Base-by-base conservation (phyloP, 148 eudicot species). In the Beta vulgaris region DNA sequence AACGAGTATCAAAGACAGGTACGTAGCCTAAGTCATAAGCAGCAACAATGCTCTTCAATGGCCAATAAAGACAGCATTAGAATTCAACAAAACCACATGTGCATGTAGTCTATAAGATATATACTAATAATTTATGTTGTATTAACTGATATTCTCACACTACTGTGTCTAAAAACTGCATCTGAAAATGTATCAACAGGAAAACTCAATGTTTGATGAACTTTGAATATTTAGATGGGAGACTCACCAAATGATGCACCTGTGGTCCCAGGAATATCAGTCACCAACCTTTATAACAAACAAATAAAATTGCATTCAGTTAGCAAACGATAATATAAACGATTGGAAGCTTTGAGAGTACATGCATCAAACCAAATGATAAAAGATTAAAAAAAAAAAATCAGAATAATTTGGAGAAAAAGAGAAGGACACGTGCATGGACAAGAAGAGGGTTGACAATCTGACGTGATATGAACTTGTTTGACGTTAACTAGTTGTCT, bases 191-290 rank as follows among this genome's bases (percentile, higher is more conserved):
- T 59, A 26, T 13, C 12, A 26, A 26, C 2, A 28, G 3, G 21
- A 28, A 28, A 21, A 71, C 23, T 15, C 25, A 43, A 29, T 19
- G 26, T 8, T 42, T 40, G 25, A 29, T 40, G 25, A 29, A 40
- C 1, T 44, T 4, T 37, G 48, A 12, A 5, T 31, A 67, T 26
- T 31, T 19, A 19, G 11, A 57, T 7, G 65, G 28, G 16, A 42
- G 14, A 83, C 88, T 80, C 48, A 90, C 95, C 95, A 69, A 86
- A 90, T 74, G 77, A 62, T 34, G 77, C 80, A 28, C 74, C 88
- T 9, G 92, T 88, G 48, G 89, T 87, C 75, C 80, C 95, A 18
- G 95, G 95, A 72, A 90, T 90, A 84, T 90, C 79, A 71, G 76
- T 80, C 73, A 80, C 83, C 83, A 80, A 43, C 83, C 83, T 80